A percentile compares a stretch with the other conserved stretches of the same genome.
phyloP scores from a whole-genome alignment of 1,284 basidiomycete species.

The Puccinia polysora region DNA sequence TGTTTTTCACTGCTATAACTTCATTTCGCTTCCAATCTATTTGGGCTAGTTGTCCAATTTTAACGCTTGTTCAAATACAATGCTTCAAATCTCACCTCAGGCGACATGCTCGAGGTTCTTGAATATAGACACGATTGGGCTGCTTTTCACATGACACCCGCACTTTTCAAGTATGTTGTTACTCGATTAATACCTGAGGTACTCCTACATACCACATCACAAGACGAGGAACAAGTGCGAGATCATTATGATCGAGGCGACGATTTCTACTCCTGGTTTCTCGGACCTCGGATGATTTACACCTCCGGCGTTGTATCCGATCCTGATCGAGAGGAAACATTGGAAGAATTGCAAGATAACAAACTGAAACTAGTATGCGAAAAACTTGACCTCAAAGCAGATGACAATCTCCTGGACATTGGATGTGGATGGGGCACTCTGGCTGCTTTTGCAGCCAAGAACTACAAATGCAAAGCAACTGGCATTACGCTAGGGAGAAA shows the following conservation, averaged over 20 bases:
- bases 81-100: constrained; percentile 55
- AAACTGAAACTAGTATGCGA: constrained; percentile 91
- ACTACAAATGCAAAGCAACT: constrained; percentile 89
- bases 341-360: constrained; percentile 98
- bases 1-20: constrained; percentile 19
- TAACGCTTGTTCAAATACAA: background rate
- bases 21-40: background rate
- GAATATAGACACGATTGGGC: constrained; percentile 96
- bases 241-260: constrained; percentile 95
- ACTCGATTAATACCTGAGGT: constrained; percentile 85
- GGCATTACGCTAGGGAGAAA: constrained; percentile 89
- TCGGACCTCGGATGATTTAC: constrained; percentile 94
- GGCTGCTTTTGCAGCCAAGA: constrained; percentile 89
- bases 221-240: constrained; percentile 93
- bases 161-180: constrained; percentile 92
- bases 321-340: constrained; percentile 70
- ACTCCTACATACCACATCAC: constrained; percentile 77
- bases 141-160: constrained; percentile 72
- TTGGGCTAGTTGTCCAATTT: background rate
- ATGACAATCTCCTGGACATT: constrained; percentile 80
- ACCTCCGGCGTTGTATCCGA: constrained; percentile 84
- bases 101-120: constrained; percentile 85
- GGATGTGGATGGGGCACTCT: constrained; percentile 99
- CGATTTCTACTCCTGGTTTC: constrained; percentile 92
- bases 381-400: constrained; percentile 80